A percentile compares a stretch with the other conserved stretches of the same genome.
phyloP scores from a whole-genome alignment of 352 stramenopile genomes.

The Phytopythium delawarense region DNA sequence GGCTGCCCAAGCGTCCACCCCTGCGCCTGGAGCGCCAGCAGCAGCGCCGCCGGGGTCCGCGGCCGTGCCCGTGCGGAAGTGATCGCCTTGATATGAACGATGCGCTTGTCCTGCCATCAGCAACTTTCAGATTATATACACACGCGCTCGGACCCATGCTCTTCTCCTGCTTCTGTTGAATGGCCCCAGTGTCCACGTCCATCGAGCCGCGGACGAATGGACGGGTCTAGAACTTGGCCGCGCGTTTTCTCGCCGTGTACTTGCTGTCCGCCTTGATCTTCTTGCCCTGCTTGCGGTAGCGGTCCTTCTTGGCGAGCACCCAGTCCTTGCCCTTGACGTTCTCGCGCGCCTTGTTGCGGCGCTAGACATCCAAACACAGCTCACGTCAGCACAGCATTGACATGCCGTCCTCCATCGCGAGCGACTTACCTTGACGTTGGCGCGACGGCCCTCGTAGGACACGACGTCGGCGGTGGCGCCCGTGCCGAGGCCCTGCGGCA shows the following conservation, averaged over 20 bases:
- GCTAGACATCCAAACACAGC: slow-evolving; percentile 20
- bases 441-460: slow-evolving; percentile 53
- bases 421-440: slow-evolving; percentile 42
- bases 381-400: too few species aligned
- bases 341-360: slow-evolving; percentile 45
- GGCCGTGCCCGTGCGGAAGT: background rate
- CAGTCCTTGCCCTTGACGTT: slow-evolving; percentile 89
- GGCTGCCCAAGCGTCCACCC: slow-evolving; percentile 8
- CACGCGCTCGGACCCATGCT: slow-evolving; percentile 4
- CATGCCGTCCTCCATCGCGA: background rate
- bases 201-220: too few species aligned
- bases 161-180: slow-evolving; percentile 1
- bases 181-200: background rate
- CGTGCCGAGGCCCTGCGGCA: slow-evolving; percentile 81
- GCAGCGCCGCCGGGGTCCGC: background rate
- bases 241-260: slow-evolving; percentile 96
- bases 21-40: background rate
- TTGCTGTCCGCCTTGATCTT: slow-evolving; percentile 97
- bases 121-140: slow-evolving; percentile 58
- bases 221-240: slow-evolving; percentile 91
- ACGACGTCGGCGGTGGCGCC: slow-evolving; percentile 49
- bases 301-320: slow-evolving; percentile 98
- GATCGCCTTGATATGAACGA: slow-evolving; percentile 8
- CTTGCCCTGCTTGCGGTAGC: slow-evolving; percentile 97
- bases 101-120: slow-evolving; percentile 8